Conservation (phyloP, 805 yeast species). For the Cyberlindnera misumaiensis region DNA sequence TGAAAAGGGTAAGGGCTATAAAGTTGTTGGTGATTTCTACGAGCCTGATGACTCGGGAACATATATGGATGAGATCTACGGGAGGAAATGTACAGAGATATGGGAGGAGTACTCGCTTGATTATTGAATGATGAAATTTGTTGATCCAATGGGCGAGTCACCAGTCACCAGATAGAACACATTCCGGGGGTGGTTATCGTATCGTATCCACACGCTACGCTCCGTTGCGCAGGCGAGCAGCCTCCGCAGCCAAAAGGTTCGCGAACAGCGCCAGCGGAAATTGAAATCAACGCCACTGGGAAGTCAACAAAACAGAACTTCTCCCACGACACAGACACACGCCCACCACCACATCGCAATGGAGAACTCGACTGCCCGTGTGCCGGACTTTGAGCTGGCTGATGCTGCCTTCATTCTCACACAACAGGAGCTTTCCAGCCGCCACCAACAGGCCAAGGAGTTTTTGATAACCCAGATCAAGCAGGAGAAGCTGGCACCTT, state of each 20-base stretch:
- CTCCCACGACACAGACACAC: not conserved
- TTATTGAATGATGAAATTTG: not conserved
- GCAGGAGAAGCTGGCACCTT: slow-evolving; percentile 68
- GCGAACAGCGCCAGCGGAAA: too few species aligned
- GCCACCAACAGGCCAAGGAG: slow-evolving; percentile 36
- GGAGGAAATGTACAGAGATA: not conserved
- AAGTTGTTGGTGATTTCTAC: slow-evolving; percentile 1
- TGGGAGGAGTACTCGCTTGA: not conserved
- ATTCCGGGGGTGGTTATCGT: too few species aligned
- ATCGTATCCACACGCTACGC: too few species aligned
- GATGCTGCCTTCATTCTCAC: slow-evolving; percentile 66
- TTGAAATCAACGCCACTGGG: too few species aligned
- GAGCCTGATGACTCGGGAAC: slow-evolving; percentile 1
- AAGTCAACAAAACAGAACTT: too few species aligned
- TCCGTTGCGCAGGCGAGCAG: too few species aligned
- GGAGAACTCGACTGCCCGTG: slow-evolving; percentile 26
- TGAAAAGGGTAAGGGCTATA: slow-evolving; percentile 1
- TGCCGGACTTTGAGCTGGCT: slow-evolving; percentile 82
- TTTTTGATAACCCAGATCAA: slow-evolving; percentile 49
- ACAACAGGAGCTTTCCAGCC: slow-evolving; percentile 29
- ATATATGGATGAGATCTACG: slow-evolving; percentile 2
- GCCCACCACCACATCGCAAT: not conserved
- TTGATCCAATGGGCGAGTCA: too few species aligned
- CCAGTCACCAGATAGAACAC: too few species aligned
- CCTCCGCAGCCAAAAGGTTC: too few species aligned